Base-by-base conservation (phyloP, 768 basidiomycete species). In the Pleurotus pulmonarius region DNA sequence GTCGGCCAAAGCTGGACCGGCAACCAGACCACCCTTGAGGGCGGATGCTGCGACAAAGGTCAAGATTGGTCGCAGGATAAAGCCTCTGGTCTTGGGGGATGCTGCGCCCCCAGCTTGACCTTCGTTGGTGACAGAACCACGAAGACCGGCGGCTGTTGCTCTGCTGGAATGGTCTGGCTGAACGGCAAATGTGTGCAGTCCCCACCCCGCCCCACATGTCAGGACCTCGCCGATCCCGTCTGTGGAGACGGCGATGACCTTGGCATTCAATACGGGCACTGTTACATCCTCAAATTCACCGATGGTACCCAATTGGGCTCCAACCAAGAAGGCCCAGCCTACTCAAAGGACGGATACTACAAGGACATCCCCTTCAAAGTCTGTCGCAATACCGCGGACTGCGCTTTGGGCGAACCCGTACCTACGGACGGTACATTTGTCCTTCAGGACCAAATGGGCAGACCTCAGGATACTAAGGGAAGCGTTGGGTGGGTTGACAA, bases 251-350 rank as follows among this genome's bases (percentile, higher is more conserved):
- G 40, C 37, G 24, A 34, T 37, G 49, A 52, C 20, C 39, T 52
- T 9, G 49, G 49, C 9, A 52, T 52, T 37, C 22, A 52, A 12
- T 52, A 52, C 34, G 49, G 49, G 2, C 49, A 52, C 13, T 52
- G 49, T n/a, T 52, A 52, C 39, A 24, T 52, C 38, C 49, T 52
- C 49, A 38, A 40, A 40, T 52, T 52, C 49, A 38, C n/a, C 37
- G 49, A 52, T 38, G 49, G 37, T 24, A 52, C 49, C 13, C 49
- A 52, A 24, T 38, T 52, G 11, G 49, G 49, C 20, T 5, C 15
- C 16, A 38, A 52, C 15, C 49, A 52, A 4, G 34, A 18, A 15
- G 38, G 2, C 8, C 34, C 49, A 5, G 40, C 49, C 2, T 41
- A 52, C 20, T 38, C 49, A 15, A 52, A 52, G 38, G 37, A 52